These are phyloP conservation scores for Botrytis pseudocinerea DNA, from an alignment of 2,329 filamentous ascomycete species.

Conservation along the genomic window DNA sequence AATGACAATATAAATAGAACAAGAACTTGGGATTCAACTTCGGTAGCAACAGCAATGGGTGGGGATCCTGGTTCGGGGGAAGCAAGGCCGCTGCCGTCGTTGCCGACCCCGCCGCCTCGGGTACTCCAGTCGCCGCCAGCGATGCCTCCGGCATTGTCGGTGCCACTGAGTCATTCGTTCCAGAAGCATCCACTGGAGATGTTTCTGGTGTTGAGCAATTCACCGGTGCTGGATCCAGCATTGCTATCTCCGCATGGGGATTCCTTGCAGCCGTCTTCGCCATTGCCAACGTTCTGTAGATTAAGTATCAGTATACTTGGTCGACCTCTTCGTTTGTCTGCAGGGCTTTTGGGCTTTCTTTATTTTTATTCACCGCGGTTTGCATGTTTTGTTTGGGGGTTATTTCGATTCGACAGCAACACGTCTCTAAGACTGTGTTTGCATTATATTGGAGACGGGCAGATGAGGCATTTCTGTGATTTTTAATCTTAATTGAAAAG, in stretches of 20 bases:
- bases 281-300: constrained; percentile 14
- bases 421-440: neutral
- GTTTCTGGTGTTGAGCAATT: constrained; percentile 1
- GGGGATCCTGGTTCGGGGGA: constrained; percentile 15
- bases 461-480: constrained; percentile 17
- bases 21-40: constrained; percentile 14
- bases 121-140: neutral
- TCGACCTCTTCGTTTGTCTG: neutral
- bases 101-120: neutral
- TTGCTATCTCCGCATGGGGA: constrained; percentile 14
- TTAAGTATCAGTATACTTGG: constrained; percentile 8
- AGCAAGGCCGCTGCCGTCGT: constrained; percentile 10
- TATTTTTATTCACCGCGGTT: neutral
- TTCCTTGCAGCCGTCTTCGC: constrained; percentile 13
- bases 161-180: neutral
- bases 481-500: constrained; percentile 19
- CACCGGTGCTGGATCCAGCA: constrained; percentile 14
- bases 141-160: neutral
- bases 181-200: neutral
- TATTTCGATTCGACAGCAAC: constrained; percentile 3
- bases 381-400: constrained; percentile 4
- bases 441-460: constrained; percentile 9
- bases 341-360: neutral
- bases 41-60: neutral
- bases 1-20: neutral